Evolutionary conservation across 768 basidiomycete species (phyloP).

Genomic region (Sutorius australiensis): DNA sequence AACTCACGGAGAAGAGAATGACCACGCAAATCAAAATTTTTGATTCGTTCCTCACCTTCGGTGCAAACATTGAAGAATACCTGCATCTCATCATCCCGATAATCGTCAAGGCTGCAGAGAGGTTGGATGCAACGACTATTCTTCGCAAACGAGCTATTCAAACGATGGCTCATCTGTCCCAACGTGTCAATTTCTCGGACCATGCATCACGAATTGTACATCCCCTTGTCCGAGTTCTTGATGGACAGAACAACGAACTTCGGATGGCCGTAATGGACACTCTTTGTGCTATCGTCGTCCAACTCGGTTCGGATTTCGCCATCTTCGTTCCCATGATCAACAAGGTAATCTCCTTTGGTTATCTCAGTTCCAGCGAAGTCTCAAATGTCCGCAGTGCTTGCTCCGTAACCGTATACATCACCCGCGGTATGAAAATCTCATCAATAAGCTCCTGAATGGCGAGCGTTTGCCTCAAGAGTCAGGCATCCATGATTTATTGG

Average conservation of each 20-base stretch:
- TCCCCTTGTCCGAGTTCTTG: constrained; percentile 85
- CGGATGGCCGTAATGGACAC: constrained; percentile 88
- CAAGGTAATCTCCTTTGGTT: constrained; percentile 52
- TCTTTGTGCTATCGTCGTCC: constrained; percentile 85
- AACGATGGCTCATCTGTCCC: constrained; percentile 85
- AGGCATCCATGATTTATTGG: constrained; percentile 65
- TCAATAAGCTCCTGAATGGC: constrained; percentile 85
- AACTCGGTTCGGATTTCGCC: constrained; percentile 94
- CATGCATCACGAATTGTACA: constrained; percentile 97
- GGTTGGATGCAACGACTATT: constrained; percentile 63
- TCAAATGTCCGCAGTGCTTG: constrained; percentile 51
- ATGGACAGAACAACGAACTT: constrained; percentile 70
- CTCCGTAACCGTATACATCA: constrained; percentile 75
- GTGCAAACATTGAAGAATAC: constrained; percentile 96
- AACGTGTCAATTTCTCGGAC: constrained; percentile 94
- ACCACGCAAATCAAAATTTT: constrained; percentile 86
- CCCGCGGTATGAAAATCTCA: constrained; percentile 81
- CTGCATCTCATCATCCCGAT: constrained; percentile 94
- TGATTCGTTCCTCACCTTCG: constrained; percentile 92
- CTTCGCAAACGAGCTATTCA: constrained; percentile 87
- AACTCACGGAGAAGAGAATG: constrained; percentile 73
- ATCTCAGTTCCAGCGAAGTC: neutral
- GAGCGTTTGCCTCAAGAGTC: constrained; percentile 88
- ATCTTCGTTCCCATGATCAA: constrained; percentile 97
- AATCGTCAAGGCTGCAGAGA: constrained; percentile 88